Evolutionary conservation across 306 rosid genomes (phyloP).

Genomic region (Cotoneaster glaucophyllus): DNA sequence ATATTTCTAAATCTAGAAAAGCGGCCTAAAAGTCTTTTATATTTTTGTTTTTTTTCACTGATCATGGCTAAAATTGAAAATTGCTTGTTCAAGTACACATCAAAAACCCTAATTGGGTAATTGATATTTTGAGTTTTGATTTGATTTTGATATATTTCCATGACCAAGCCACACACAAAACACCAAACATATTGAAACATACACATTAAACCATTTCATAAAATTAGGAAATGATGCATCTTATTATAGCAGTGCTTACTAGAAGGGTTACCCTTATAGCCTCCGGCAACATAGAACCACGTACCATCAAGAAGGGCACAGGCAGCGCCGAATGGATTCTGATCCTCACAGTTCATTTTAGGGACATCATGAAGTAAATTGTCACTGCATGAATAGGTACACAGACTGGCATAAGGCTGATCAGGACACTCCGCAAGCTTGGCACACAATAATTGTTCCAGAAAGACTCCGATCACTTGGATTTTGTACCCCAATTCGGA

Average conservation of each 20-base stretch:
- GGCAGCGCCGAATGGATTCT: background rate
- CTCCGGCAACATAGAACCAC: constrained; percentile 8
- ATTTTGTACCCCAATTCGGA: background rate
- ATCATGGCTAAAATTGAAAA: background rate
- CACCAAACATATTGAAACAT: background rate
- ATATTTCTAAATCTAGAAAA: too few species aligned
- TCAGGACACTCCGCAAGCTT: background rate
- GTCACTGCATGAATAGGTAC: background rate
- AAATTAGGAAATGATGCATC: background rate
- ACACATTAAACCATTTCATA: background rate
- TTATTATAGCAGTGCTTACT: background rate
- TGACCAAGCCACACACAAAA: background rate
- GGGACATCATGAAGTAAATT: background rate
- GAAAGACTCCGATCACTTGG: background rate
- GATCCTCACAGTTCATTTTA: background rate
- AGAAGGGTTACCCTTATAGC: background rate
- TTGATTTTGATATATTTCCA: background rate
- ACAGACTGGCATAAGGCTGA: background rate
- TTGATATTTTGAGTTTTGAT: background rate
- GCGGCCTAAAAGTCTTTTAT: too few species aligned
- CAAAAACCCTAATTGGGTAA: background rate
- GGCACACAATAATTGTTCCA: constrained; percentile 2
- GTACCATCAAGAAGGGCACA: background rate
- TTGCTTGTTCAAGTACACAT: background rate
- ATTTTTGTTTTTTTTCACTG: too few species aligned